Evolutionary conservation across 2,329 filamentous ascomycete genomes (phyloP), one percentile per base, ranked within the genome.

Genomic region (Apiospora koreana): DNA sequence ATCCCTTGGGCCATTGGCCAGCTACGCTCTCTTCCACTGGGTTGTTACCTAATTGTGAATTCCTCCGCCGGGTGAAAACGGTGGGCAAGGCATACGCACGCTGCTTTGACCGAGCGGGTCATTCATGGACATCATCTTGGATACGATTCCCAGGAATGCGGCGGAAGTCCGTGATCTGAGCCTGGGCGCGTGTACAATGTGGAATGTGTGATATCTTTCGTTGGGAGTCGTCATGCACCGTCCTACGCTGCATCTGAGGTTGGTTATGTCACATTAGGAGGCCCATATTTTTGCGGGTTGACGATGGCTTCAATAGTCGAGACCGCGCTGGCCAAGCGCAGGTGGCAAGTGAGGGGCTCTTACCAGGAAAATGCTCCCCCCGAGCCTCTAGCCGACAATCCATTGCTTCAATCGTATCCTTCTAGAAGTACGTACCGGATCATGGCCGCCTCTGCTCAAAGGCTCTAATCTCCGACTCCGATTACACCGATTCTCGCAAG

Each of bases 301-400:
- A 62, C 54, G 54, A 62, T 62, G 54, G 54, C 54, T 38, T 62
- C 54, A 62, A 62, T 38, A 62, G 54, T 62, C 54, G 54, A 62
- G 54, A 62, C 54, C 54, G 48, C 48, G 54, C 31, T 62, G 54
- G 54, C 54, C 21, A 38, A 35, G 54, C 54, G 54, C 54, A 62
- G 54, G 54, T 62, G 54, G 54, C 54, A 62, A 62, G 54, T 62
- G 54, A 62, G 54, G 54, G 54, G 54, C 31, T 18, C 28, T 21
- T 21, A 38, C 21, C 54, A 62, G 28, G 28, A 31, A 62, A 62
- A 10, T n/a, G 21, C 54, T 46, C 21, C 7, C 12, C 48, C 48
- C 25, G 35, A n/a, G 21, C 28, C 28, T 18, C 54, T 62, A 62
- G 21, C 54, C 54, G 31, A 21, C 18, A 23, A 23, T 10, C 45